Base-by-base conservation (phyloP, 257 asterid species). In the Primulina tabacum region DNA sequence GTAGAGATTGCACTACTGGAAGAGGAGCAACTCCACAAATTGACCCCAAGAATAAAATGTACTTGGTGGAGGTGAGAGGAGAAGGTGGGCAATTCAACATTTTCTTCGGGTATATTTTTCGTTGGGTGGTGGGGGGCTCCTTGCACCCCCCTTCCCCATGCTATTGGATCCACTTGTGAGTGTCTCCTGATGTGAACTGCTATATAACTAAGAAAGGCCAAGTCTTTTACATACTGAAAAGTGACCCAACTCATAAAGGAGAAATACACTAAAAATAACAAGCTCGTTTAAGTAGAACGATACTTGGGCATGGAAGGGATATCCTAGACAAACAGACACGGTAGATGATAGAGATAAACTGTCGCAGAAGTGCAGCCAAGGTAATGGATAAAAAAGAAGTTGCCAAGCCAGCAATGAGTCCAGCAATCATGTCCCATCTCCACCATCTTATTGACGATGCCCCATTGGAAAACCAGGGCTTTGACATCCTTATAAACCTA, bases 241-340 rank as follows among this genome's bases (percentile, higher is more conserved):
- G 90, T 84, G 80, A 90, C 73, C 96, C 96, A 90, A 71, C 95
- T 78, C 93, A 88, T 82, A 76, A 89, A 85, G 67, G 88, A 84
- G 84, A 82, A 83, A 73, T 93, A 90, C 55, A 84, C 83, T 26
- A 85, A 68, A 66, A 90, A 85, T 78, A 93, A 80, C 88, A 89
- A 59, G 75, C 80, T 55, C 96, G 83, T 77, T 78, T 89, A 17
- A 87, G 73, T 28, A 77, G 73, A 72, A 81, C 43, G 3, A 64
- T 73, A 65, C 76, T 76, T 55, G 77, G 81, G 32, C 38, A 60
- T 64, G 59, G 74, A 52, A 59, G 29, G 21, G 67, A 75, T 65
- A 57, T 71, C 80, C 86, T 79, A 28, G 77, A 76, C 26, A 73
- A 70, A 32, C 59, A 57, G 73, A 73, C 60, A 62, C 79, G 85